These are phyloP conservation scores for Aspergillus bombycis DNA, from an alignment of 2,329 filamentous ascomycete species.

Conservation along the genomic window DNA sequence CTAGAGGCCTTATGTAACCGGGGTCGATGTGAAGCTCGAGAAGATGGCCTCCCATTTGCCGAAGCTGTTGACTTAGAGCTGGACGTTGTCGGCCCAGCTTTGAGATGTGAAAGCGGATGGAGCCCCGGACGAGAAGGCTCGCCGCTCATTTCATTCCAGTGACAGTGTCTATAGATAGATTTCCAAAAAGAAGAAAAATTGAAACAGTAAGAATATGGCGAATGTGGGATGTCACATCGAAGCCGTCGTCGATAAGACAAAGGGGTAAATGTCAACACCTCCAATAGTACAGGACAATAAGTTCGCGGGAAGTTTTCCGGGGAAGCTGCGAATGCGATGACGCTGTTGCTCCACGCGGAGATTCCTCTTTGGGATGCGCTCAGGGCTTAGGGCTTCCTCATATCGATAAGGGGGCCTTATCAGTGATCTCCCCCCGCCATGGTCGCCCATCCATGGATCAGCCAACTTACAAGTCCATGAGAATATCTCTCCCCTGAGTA, in stretches of 20 bases:
- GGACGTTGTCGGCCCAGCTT: constrained; percentile 40
- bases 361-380: background rate
- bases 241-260: background rate
- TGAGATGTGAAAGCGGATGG: constrained; percentile 44
- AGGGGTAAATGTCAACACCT: background rate
- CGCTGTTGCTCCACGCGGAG: background rate
- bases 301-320: background rate
- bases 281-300: background rate
- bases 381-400: background rate
- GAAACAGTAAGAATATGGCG: background rate
- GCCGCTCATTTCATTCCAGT: constrained; percentile 44
- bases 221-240: background rate
- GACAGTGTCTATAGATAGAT: background rate
- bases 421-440: background rate
- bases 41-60: constrained; percentile 29
- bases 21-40: constrained; percentile 37
- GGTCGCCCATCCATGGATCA: background rate
- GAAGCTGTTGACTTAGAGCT: constrained; percentile 40
- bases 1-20: constrained; percentile 27
- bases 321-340: constrained; percentile 3
- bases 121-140: constrained; percentile 40
- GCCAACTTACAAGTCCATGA: background rate
- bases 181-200: background rate
- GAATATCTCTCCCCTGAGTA: background rate
- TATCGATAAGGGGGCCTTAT: background rate